Evolutionary conservation across 2,329 filamentous ascomycete genomes (phyloP), one percentile per base, ranked within the genome.

Genomic region (Pseudogymnoascus sp.): DNA sequence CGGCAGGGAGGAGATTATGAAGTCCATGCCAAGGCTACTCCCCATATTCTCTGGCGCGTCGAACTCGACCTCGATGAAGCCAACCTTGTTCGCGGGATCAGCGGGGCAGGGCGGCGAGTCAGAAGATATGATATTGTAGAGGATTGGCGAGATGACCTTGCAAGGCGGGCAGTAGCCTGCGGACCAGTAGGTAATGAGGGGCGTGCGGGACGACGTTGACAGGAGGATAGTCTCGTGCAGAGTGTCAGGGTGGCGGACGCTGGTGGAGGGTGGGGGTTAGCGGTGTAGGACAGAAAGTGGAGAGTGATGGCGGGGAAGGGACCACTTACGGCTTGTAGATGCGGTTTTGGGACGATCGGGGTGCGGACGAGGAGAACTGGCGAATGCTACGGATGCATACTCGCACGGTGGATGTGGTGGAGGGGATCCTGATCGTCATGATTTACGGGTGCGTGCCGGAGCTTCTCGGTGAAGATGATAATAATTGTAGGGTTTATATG

Each of bases 131-230:
- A 85, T 74, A 9, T 75, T 73, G 11, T 69, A 69, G 5, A 85
- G 59, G 9, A 83, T 70, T 3, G 82, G 82, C 4, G 73, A 72
- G 22, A 85, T 75, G 33, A 71, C 69, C 50, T 75, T 76, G 70
- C 83, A 85, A 14, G 81, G 80, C 4, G 77, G 71, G 69, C 83
- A 85, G 74, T 78, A 85, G 6, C 80, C 80, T 0, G 82, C 77
- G 0, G 82, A 83, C 83, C 82, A 86, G 39, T 85, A 73, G 1
- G 82, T 84, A 61, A 86, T 68, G n/a, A 85, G 77, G 2, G 83
- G 82, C 2, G 72, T 77, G 43, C 78, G 75, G 5, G 81, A 75
- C 5, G 81, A 80, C 2, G 79, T 77, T 2, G 80, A 82, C 59
- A 83, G 74, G n/a, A 80, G 75, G 61, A 82, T 76, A 71, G 83